Evolutionary conservation across 2,329 filamentous ascomycete genomes (phyloP), one percentile per base, ranked within the genome.

Genomic region (Colletotrichum tropicicola): DNA sequence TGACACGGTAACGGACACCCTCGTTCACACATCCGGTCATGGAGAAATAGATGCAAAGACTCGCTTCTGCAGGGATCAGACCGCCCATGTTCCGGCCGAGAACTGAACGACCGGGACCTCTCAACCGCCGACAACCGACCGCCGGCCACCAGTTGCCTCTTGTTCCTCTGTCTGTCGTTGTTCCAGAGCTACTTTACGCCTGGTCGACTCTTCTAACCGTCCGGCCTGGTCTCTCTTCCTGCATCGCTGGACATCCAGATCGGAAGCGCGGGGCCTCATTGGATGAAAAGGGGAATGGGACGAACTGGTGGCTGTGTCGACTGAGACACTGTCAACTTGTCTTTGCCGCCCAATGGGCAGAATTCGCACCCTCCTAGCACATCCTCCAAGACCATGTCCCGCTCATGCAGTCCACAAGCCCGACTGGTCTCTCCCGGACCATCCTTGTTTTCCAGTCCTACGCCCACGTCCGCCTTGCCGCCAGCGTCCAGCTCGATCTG

Each of bases 61-160:
- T 6, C 8, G 8, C 6, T 21, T 23, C 21, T 30, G 61, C 48
- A 64, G 56, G 43, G 56, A 21, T 60, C 41, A 23, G 21, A 39
- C 41, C 30, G 27, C 41, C 49, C 57, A 25, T 61, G 57, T 59
- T 60, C 56, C 61, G 49, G 61, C 57, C 44, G 51, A 65, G 49
- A 55, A n/a, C 17, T 23, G 41, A 19, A 53, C 23, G 55, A 39
- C 28, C 49, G 19, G 25, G 47, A 32, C 47, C 25, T 47, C 27
- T 30, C 17, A 47, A 57, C 53, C 43, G 7, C 19, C 41, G 25
- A 35, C 35, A 35, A 28, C 35, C 25, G 51, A 28, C 39, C 25
- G 23, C 27, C 39, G 23, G 23, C n/a, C 52, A 37, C 25, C 44
- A 48, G 19, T 52, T 58, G 23, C 44, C 45, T 58, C 27, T 23